phyloP scores from a whole-genome alignment of 2,329 filamentous ascomycete genomes.

The Calonectria multiphialidica region DNA sequence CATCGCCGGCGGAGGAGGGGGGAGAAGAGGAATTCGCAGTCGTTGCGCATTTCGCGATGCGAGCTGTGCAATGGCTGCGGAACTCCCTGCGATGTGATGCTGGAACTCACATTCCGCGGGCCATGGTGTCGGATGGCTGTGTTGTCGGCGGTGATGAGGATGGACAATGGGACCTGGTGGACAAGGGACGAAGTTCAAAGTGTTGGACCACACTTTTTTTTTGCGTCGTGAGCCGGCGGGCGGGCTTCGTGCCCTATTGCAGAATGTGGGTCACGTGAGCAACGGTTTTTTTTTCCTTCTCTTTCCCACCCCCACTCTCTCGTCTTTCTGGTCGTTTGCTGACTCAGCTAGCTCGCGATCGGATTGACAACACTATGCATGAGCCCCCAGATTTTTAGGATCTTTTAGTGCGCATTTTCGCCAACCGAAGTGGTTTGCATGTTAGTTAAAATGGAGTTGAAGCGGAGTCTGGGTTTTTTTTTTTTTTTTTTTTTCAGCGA shows the following conservation, averaged over 20 bases:
- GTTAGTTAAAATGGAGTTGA: background rate
- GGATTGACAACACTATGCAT: background rate
- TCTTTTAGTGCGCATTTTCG: background rate
- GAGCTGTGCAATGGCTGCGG: constrained; percentile 7
- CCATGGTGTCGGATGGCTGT: constrained; percentile 67
- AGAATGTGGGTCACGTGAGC: constrained; percentile 27
- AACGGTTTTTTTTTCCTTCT: background rate
- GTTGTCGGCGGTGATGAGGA: constrained; percentile 53
- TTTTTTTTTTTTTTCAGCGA: background rate
- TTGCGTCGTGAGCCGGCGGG: constrained; percentile 45
- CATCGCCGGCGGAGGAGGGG: constrained; percentile 3
- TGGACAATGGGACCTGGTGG: constrained; percentile 40
- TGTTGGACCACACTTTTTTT: constrained; percentile 48
- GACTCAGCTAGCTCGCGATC: background rate
- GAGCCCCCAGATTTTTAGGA: background rate
- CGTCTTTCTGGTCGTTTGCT: background rate
- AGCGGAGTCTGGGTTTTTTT: background rate
- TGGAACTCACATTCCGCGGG: constrained; percentile 71
- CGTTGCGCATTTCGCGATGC: constrained; percentile 19
- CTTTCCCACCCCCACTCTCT: too few relatives aligned
- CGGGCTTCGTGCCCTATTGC: constrained; percentile 52
- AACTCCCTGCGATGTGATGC: constrained; percentile 2
- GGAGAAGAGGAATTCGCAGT: constrained; percentile 15
- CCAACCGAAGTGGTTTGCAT: background rate
- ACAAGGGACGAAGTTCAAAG: constrained; percentile 42